A percentile compares a stretch with the other conserved stretches of the same genome.
Conservation (phyloP, 1,284 basidiomycete species). For the Schizophyllum amplum region DNA sequence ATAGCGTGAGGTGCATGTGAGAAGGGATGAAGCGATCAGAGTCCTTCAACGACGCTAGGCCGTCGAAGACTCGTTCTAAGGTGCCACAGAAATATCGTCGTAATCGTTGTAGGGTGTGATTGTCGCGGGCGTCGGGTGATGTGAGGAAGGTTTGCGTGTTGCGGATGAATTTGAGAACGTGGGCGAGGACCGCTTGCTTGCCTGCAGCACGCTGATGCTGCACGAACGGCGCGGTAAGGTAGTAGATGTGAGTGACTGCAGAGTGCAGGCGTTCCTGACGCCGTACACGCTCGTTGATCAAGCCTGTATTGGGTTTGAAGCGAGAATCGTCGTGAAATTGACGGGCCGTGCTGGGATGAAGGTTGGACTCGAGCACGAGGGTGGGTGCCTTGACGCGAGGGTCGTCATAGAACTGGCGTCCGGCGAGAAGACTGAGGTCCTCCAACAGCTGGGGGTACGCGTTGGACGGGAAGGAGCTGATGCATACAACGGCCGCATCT, state of each 20-base stretch:
- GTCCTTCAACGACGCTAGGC: constrained; percentile 62
- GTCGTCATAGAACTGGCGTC: constrained; percentile 80
- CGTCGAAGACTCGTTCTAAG: constrained; percentile 81
- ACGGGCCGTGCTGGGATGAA: constrained; percentile 52
- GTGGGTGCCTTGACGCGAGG: constrained; percentile 43
- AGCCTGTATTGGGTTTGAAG: constrained; percentile 32
- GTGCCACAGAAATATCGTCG: constrained; percentile 88
- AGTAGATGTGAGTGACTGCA: constrained; percentile 86
- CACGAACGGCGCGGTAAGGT: constrained; percentile 74
- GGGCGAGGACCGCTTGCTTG: constrained; percentile 67
- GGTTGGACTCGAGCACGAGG: constrained; percentile 29
- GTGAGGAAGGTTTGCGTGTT: constrained; percentile 76
- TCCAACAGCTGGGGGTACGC: constrained; percentile 81
- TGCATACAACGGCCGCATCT: constrained; percentile 80
- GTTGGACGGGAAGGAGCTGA: constrained; percentile 76
- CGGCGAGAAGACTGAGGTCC: constrained; percentile 73
- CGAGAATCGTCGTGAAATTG: constrained; percentile 60
- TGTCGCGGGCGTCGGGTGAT: constrained; percentile 65
- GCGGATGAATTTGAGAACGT: constrained; percentile 81
- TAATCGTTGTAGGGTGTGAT: constrained; percentile 74
- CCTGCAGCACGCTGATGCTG: constrained; percentile 64
- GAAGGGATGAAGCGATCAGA: constrained; percentile 73
- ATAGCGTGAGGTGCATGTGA: constrained; percentile 74
- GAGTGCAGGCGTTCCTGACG: constrained; percentile 81
- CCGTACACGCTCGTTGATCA: constrained; percentile 47